Evolutionary conservation across 306 rosid species (phyloP).

Genomic region (Quillaja saponaria): DNA sequence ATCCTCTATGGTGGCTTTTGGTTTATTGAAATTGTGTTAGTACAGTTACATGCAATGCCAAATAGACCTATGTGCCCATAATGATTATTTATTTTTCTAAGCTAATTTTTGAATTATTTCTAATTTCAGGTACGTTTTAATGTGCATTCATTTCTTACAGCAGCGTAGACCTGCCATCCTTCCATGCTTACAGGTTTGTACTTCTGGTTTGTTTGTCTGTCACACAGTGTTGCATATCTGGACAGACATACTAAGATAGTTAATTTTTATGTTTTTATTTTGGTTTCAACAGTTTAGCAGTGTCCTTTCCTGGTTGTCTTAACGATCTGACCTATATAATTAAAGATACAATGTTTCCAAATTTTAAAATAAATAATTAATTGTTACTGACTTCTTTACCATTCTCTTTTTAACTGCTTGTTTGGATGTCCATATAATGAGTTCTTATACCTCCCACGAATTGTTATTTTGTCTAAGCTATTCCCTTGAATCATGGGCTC

Average conservation of each 20-base stretch:
- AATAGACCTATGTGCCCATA: too few relatives aligned
- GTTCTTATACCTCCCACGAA: not conserved
- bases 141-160: conserved; percentile 96
- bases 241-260: not conserved
- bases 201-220: conserved; percentile 5
- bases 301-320: not conserved
- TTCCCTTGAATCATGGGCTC: not conserved
- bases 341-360: conserved; percentile 8
- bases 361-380: conserved; percentile 6
- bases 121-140: conserved; percentile 90
- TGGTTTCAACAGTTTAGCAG: not conserved
- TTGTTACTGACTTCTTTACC: not conserved
- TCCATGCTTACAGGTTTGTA: conserved; percentile 92
- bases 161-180: conserved; percentile 82
- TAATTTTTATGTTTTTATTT: not conserved
- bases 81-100: too few relatives aligned
- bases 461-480: not conserved
- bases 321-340: conserved; percentile 11
- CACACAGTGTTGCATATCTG: conserved; percentile 10
- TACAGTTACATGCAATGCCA: too few relatives aligned
- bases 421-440: not conserved
- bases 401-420: not conserved
- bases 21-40: too few relatives aligned
- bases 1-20: too few relatives aligned
- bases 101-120: not conserved